Conservation (phyloP, 1,284 basidiomycete species). For the Rhizopogon parksii region DNA sequence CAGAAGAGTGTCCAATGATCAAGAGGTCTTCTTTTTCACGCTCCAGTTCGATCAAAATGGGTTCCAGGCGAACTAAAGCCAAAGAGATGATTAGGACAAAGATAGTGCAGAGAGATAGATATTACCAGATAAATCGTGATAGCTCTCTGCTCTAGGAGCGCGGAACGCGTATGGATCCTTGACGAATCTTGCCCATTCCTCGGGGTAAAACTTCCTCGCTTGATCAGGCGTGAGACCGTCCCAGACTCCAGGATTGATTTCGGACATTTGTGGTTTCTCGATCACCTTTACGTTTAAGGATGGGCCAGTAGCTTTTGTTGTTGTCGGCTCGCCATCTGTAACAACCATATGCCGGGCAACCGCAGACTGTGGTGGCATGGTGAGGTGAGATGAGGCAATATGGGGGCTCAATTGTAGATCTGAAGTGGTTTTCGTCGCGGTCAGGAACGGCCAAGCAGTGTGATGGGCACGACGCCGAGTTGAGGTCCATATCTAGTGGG, state of each 20-base stretch:
- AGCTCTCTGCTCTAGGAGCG: constrained; percentile 89
- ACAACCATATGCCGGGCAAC: constrained; percentile 1
- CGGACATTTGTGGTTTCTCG: constrained; percentile 92
- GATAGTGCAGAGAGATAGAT: constrained; percentile 2
- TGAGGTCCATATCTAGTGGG: constrained; percentile 88
- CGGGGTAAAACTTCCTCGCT: constrained; percentile 85
- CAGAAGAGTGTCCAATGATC: constrained; percentile 87
- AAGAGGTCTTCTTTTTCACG: constrained; percentile 72
- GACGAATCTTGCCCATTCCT: constrained; percentile 90
- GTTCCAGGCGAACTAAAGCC: constrained; percentile 64
- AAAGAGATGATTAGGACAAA: neutral
- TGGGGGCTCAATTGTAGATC: constrained; percentile 8
- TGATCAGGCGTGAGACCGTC: constrained; percentile 91
- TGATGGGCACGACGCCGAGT: constrained; percentile 89
- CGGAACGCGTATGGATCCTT: constrained; percentile 93
- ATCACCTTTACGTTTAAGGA: constrained; percentile 69
- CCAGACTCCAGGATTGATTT: constrained; percentile 97
- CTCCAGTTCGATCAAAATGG: constrained; percentile 79
- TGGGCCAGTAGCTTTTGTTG: constrained; percentile 17
- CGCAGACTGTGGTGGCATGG: constrained; percentile 17
- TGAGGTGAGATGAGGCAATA: constrained; percentile 1
- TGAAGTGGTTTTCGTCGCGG: constrained; percentile 15
- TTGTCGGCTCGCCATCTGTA: constrained; percentile 3
- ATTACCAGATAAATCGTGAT: constrained; percentile 78
- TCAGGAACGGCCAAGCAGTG: constrained; percentile 92